Base-by-base conservation (phyloP, 1,284 basidiomycete species). In the Naganishia sp. region DNA sequence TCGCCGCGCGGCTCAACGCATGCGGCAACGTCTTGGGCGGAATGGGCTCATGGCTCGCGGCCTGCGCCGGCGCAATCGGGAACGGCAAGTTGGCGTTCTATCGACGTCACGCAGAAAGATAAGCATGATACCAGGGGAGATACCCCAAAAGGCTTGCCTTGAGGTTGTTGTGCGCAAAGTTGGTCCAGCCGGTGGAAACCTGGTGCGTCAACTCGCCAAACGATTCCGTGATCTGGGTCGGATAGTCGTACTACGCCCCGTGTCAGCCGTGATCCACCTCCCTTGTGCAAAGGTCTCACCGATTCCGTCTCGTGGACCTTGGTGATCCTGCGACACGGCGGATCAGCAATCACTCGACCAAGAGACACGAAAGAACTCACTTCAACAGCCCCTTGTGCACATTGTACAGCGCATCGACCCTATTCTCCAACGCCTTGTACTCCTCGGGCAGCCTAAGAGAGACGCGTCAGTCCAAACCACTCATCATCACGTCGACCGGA, bases 21-120 rank as follows among this genome's bases (percentile, higher is more conserved):
- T 98, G 95, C 2, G 94, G 90, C 54, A 99, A 88, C 2, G 95
- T 99, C 86, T 97, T 97, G 82, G 91, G 91, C 73, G 86, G 86
- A 3, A 81, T 74, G 15, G 82, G 79, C 5, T 83, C 82, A 1
- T 85, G 82, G 0, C 87, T 74, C 39, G 78, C 70, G 42, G 75
- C 76, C 46, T 56, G 51, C 21, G 85, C 73, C 6, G 53, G 54
- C 2, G 66, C 52, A 6, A 86, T 81, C 15, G 93, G 89, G 17
- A 86, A 84, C 63, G 93, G 92, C 32, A 96, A 84, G 75, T 88
- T 88, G 41, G 92, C 92, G 67, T 90, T 90, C 82, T 82, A 64
- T 21, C 28, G 21, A 25, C 42, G 1, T 2, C 35, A 49, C 32
- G 15, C 9, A 10, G 42, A 39, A 9, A 46, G 50, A 25, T 31